Percentiles rank a stretch among this genome's conserved stretches.
These are phyloP conservation scores for Podaxis pistillaris DNA, from an alignment of 768 basidiomycete species.

Conservation along the genomic window DNA sequence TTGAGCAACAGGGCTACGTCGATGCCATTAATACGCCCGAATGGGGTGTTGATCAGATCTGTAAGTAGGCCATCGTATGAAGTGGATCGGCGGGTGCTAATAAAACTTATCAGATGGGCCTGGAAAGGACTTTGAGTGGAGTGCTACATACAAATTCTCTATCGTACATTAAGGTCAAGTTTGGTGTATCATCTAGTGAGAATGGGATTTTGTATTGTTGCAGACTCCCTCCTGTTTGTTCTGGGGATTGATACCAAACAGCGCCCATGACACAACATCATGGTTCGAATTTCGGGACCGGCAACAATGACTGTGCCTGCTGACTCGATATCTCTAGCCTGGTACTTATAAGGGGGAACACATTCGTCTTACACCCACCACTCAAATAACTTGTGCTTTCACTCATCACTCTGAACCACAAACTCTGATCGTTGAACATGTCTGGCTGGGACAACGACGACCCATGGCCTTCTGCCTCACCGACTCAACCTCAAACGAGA, in stretches of 20 bases:
- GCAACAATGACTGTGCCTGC: too few relatives aligned
- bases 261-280: not conserved
- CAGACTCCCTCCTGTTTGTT: too few relatives aligned
- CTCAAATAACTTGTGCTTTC: not conserved
- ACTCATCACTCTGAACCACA: not conserved
- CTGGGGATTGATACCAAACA: not conserved
- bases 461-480: not conserved
- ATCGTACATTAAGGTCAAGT: conserved; percentile 13
- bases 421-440: not conserved
- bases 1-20: conserved; percentile 53
- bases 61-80: conserved; percentile 29
- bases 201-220: too few relatives aligned
- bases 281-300: too few relatives aligned
- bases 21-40: conserved; percentile 57
- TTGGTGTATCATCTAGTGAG: too few relatives aligned
- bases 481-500: not conserved
- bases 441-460: not conserved
- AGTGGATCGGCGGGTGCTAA: not conserved
- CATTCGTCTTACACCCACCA: too few relatives aligned
- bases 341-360: not conserved
- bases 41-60: conserved; percentile 53
- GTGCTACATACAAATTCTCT: conserved; percentile 48
- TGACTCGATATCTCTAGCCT: not conserved
- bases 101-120: conserved; percentile 33
- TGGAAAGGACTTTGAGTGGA: conserved; percentile 43